phyloP scores from a whole-genome alignment of 208 protist species.

The Trypanosoma lewisi region DNA sequence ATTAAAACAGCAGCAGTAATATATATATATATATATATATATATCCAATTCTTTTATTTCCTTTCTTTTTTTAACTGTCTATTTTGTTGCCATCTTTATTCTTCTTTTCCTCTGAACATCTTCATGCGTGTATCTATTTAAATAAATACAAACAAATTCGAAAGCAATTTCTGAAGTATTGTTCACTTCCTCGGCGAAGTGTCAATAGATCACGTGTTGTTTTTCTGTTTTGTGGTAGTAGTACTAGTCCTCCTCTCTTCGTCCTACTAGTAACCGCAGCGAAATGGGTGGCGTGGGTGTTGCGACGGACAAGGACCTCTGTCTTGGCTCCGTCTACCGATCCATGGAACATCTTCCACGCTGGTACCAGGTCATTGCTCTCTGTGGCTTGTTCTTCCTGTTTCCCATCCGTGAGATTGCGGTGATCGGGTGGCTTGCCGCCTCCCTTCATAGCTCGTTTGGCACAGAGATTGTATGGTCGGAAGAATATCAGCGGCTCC shows the following conservation, averaged over 20 bases:
- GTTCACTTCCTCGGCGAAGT: too few species aligned
- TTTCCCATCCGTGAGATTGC: conserved; percentile 70
- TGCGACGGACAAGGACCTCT: conserved; percentile 20
- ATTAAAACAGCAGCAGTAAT: too few species aligned
- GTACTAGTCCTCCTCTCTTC: too few species aligned
- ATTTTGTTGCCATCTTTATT: not conserved
- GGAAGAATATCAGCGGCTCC: conserved; percentile 55
- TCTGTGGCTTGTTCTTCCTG: conserved; percentile 64
- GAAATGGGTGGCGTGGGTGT: not conserved
- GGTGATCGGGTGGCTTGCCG: conserved; percentile 66
- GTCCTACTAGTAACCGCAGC: not conserved
- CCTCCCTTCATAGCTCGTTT: conserved; percentile 78
- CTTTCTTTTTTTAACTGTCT: not conserved
- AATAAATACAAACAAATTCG: not conserved
- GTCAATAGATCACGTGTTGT: too few species aligned
- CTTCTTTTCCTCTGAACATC: too few species aligned
- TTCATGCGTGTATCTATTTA: too few species aligned
- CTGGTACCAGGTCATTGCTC: conserved; percentile 77
- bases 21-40: not conserved
- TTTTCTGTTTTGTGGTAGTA: too few species aligned
- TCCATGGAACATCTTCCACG: conserved; percentile 77
- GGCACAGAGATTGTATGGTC: conserved; percentile 77
- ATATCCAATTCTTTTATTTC: not conserved
- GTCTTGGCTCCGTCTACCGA: conserved; percentile 62
- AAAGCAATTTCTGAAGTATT: not conserved